Evolutionary conservation across 1,284 basidiomycete genomes (phyloP).

Genomic region (Xanthoconium separans): DNA sequence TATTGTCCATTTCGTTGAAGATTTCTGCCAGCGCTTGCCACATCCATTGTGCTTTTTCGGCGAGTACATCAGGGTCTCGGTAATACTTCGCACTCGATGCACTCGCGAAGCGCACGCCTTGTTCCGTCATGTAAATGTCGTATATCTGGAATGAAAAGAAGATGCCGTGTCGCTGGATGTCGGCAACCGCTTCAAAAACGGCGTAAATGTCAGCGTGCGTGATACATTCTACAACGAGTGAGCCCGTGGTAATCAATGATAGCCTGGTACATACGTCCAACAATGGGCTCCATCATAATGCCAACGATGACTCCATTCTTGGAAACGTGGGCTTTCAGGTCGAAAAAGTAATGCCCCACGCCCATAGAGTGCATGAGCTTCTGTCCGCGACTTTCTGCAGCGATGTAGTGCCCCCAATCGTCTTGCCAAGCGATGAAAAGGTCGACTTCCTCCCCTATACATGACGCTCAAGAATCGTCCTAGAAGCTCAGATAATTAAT

Average conservation of each 20-base stretch:
- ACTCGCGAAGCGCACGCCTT: conserved; percentile 31
- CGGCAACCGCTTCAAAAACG: conserved; percentile 42
- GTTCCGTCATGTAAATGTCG: conserved; percentile 33
- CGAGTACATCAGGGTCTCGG: conserved; percentile 26
- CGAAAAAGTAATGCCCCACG: conserved; percentile 39
- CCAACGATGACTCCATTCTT: conserved; percentile 42
- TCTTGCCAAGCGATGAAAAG: conserved; percentile 37
- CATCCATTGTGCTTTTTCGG: conserved; percentile 13
- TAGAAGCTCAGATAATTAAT: not conserved
- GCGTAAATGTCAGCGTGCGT: conserved; percentile 38
- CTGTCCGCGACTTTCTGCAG: conserved; percentile 36
- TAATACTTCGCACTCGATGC: conserved; percentile 20
- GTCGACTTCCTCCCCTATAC: conserved; percentile 33
- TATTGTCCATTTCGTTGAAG: conserved; percentile 16
- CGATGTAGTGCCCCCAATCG: conserved; percentile 28
- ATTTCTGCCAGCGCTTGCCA: conserved; percentile 25
- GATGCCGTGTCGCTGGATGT: conserved; percentile 38
- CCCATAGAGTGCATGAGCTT: conserved; percentile 36
- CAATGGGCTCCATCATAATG: conserved; percentile 42
- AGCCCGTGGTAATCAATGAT: conserved; percentile 3
- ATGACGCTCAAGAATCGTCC: not conserved
- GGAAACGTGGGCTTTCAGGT: conserved; percentile 46
- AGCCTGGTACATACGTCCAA: conserved; percentile 37
- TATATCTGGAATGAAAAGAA: conserved; percentile 26
- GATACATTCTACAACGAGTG: conserved; percentile 23